A percentile compares a stretch with the other conserved stretches of the same genome.
Evolutionary conservation across 2,329 filamentous ascomycete species (phyloP).

Genomic region (Triangularia verruculosa): DNA sequence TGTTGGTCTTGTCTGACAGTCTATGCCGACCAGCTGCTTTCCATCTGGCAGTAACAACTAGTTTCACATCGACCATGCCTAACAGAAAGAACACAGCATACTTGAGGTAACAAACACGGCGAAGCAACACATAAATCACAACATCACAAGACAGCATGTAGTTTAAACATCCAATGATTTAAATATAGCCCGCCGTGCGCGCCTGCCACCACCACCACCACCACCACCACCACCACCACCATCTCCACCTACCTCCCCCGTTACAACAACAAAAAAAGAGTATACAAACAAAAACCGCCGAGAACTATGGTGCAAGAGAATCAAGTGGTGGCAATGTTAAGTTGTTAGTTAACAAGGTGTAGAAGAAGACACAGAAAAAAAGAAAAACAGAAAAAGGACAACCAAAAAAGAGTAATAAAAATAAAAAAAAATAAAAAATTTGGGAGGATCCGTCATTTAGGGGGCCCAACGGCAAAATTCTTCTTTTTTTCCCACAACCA

Average conservation of each 20-base stretch:
- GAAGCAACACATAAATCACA: neutral
- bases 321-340: slow-evolving; percentile 2
- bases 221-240: neutral
- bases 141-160: neutral
- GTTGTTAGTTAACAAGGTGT: slow-evolving; percentile 3
- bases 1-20: too few species aligned
- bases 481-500: neutral
- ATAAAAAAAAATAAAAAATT: slow-evolving; percentile 8
- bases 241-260: neutral
- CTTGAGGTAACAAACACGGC: too few species aligned
- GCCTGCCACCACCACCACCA: neutral
- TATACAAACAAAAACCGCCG: slow-evolving; percentile 16
- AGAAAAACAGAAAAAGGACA: slow-evolving; percentile 1
- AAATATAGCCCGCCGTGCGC: neutral
- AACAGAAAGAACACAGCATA: too few species aligned
- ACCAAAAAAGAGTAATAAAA: slow-evolving; percentile 2
- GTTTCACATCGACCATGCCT: too few species aligned
- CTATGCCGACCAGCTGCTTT: too few species aligned
- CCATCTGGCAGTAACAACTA: too few species aligned
- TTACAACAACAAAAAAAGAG: slow-evolving; percentile 1
- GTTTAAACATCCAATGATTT: neutral
- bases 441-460: neutral
- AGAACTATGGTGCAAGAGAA: slow-evolving; percentile 18
- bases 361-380: slow-evolving; percentile 3
- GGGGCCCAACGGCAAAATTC: neutral